A percentile compares a stretch with the other conserved stretches of the same genome.
Evolutionary conservation across 164 flowering plant genomes (phyloP).

Genomic region (Litsea cubeba): DNA sequence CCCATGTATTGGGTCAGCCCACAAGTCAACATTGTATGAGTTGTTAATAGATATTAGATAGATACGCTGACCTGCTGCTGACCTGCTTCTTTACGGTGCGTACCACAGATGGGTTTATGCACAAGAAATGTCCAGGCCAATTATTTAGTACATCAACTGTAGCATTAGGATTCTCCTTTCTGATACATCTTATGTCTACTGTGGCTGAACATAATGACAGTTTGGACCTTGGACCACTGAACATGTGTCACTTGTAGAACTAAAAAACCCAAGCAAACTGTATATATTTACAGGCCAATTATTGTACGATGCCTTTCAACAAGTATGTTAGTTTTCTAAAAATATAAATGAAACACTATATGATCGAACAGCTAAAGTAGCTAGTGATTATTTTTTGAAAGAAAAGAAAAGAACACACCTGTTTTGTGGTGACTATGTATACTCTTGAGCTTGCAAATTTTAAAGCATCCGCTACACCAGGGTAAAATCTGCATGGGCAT

Average conservation of each 20-base stretch:
- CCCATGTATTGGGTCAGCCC: no score
- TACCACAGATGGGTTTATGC: not conserved
- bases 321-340: not conserved
- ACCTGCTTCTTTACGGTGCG: no score
- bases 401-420: slow-evolving; percentile 36
- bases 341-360: not conserved
- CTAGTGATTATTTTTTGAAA: not conserved
- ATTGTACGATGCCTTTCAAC: not conserved
- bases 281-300: not conserved
- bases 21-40: no score
- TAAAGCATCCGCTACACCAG: slow-evolving; percentile 90
- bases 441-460: slow-evolving; percentile 78
- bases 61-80: no score
- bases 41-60: no score
- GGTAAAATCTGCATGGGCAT: slow-evolving; percentile 67
- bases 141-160: not conserved
- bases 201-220: not conserved
- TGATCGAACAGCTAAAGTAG: not conserved
- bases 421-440: slow-evolving; percentile 90
- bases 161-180: not conserved
- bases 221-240: not conserved
- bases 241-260: not conserved
- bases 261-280: not conserved
- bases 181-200: no score
- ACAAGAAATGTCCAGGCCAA: not conserved